phyloP scores from a whole-genome alignment of 805 yeast genomes.

The Pichia ethanolica region DNA sequence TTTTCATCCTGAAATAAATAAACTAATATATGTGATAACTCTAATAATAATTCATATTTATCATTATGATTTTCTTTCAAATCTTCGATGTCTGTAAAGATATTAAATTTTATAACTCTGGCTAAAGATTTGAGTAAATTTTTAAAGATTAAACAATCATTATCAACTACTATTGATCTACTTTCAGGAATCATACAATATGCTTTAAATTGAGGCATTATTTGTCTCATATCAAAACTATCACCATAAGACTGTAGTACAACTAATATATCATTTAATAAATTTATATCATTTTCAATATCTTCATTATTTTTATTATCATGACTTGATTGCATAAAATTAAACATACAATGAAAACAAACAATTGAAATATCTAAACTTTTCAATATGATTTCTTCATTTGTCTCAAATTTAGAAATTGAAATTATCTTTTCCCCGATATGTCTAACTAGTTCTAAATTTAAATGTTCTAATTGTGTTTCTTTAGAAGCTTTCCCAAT shows the following conservation, averaged over 20 bases:
- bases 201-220: slow-evolving; percentile 4
- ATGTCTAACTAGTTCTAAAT: background rate
- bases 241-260: background rate
- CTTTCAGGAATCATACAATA: slow-evolving; percentile 1
- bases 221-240: slow-evolving; percentile 2
- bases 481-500: background rate
- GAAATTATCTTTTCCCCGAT: background rate
- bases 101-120: background rate
- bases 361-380: slow-evolving; percentile 6
- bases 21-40: background rate
- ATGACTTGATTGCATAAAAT: background rate
- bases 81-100: background rate
- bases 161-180: background rate
- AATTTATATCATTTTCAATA: background rate
- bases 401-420: background rate
- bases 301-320: background rate
- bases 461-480: background rate
- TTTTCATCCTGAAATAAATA: slow-evolving; percentile 4
- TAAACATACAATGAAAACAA: slow-evolving; percentile 8
- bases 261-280: slow-evolving; percentile 1
- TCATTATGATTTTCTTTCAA: background rate
- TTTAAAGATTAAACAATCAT: background rate
- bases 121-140: background rate
- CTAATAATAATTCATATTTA: background rate
- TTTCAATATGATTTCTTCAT: background rate